Evolutionary conservation across 176 grass and related monocot genomes (phyloP).

Genomic region (Rhynchospora tenuis): DNA sequence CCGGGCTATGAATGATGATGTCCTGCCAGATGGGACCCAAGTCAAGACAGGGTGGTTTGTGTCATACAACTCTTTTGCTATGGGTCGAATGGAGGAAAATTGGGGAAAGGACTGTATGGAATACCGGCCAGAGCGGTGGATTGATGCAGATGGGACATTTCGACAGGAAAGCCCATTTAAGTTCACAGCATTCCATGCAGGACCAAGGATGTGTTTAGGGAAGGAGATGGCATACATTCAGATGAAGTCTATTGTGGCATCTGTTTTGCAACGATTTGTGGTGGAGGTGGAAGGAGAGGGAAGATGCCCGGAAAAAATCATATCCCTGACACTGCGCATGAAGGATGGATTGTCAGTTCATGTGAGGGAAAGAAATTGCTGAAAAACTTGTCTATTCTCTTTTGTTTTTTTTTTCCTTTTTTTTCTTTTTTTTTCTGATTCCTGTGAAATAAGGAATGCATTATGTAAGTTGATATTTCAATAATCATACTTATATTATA

Average conservation of each 20-base stretch:
- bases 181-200: conserved; percentile 54
- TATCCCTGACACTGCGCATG: conserved; percentile 53
- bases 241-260: conserved; percentile 64
- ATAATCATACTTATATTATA: too few species aligned
- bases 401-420: too few species aligned
- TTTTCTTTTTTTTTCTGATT: too few species aligned
- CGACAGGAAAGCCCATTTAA: conserved; percentile 51
- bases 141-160: conserved; percentile 40
- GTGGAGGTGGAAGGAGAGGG: conserved; percentile 16
- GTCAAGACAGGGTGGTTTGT: conserved; percentile 39
- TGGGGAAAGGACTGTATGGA: conserved; percentile 45
- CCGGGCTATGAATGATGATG: conserved; percentile 31
- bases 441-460: too few species aligned
- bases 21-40: conserved; percentile 63
- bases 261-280: conserved; percentile 37
- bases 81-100: conserved; percentile 45
- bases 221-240: conserved; percentile 83
- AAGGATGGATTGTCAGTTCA: conserved; percentile 37
- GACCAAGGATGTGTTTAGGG: conserved; percentile 59
- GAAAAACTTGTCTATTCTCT: background rate
- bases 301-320: conserved; percentile 19
- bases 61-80: conserved; percentile 47
- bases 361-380: conserved; percentile 24
- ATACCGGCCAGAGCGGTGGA: conserved; percentile 63
- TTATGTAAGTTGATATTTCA: too few species aligned